Evolutionary conservation across 768 basidiomycete genomes (phyloP).

Genomic region (Tulasnella sp.): DNA sequence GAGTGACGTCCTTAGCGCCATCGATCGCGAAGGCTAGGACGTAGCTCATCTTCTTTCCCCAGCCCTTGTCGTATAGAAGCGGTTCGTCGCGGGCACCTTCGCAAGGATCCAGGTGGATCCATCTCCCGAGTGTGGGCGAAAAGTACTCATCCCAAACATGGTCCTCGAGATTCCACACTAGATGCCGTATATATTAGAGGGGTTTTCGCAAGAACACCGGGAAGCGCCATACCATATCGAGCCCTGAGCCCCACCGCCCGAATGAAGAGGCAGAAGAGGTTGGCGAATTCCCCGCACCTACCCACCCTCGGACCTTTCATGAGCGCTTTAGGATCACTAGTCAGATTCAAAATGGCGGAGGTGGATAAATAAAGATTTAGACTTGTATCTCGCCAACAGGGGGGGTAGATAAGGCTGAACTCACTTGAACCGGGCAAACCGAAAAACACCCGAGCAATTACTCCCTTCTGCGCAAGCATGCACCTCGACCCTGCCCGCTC

Average conservation of each 20-base stretch:
- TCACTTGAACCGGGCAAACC: constrained; percentile 39
- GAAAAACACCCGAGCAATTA: constrained; percentile 31
- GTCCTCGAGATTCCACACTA: constrained; percentile 39
- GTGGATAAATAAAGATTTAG: background rate
- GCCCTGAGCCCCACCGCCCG: constrained; percentile 37
- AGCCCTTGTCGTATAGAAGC: constrained; percentile 40
- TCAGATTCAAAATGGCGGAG: background rate
- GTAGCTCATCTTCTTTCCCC: constrained; percentile 43
- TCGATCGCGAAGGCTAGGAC: constrained; percentile 32
- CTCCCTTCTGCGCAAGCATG: constrained; percentile 34
- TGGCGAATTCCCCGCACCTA: constrained; percentile 40
- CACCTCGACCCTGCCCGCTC: constrained; percentile 40
- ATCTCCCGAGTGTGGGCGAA: constrained; percentile 34
- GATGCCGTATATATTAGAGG: constrained; percentile 25
- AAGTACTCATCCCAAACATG: constrained; percentile 43
- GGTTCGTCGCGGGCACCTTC: constrained; percentile 39
- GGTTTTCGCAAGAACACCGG: background rate
- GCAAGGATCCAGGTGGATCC: constrained; percentile 44
- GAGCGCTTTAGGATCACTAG: constrained; percentile 34
- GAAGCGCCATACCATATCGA: constrained; percentile 35
- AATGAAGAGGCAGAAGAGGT: constrained; percentile 41
- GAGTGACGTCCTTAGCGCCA: constrained; percentile 34
- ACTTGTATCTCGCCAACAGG: background rate
- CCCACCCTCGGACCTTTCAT: constrained; percentile 34
- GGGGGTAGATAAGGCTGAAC: constrained; percentile 22